Base-by-base conservation (phyloP, 176 grass and related monocot genomes). In the Zea luxurians region DNA sequence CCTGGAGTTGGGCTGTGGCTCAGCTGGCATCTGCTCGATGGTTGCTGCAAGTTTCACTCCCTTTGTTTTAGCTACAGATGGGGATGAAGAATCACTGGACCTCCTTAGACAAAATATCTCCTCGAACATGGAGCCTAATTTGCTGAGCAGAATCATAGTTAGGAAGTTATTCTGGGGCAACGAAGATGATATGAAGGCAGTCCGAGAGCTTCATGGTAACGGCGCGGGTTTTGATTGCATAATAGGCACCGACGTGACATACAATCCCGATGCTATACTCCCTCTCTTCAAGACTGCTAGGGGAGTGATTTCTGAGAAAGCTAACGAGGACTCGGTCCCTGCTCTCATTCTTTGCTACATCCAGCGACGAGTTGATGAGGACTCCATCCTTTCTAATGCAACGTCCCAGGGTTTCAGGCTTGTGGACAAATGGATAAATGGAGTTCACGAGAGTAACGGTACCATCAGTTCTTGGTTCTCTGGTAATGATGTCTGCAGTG, bases 11-110 rank as follows among this genome's bases (percentile, higher is more conserved):
- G 95, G 95, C 35, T 88, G 91, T 70, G 95, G 95, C 8, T 98
- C 89, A 8, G 83, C 89, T 62, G 95, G 89, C 78, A 89, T 98
- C 35, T 94, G 95, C 67, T 98, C 95, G 15, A 98, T 98, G 89
- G 88, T 98, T 41, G 89, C 89, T 66, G 68, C 85, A 42, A 82
- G 65, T 70, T 90, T 76, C 36, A 80, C 89, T 59, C 64, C 89
- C 45, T 68, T 88, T 61, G 83, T 92, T 72, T 77, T 98, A 35
- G 74, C 91, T 69, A 98, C 95, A 17, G 95, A 98, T 69, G 95
- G 95, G 58, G 95, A 98, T 79, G 27, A 21, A 76, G 89, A 92
- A 83, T 91, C 91, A 3, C 85, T 98, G 6, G 77, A 86, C 13
- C 89, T 98, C 37, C 81, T 94, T 65, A 85, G 54, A 81, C 70